Base-by-base conservation (phyloP, 2,329 filamentous ascomycete genomes). In the Plectosphaerella cucumerina region DNA sequence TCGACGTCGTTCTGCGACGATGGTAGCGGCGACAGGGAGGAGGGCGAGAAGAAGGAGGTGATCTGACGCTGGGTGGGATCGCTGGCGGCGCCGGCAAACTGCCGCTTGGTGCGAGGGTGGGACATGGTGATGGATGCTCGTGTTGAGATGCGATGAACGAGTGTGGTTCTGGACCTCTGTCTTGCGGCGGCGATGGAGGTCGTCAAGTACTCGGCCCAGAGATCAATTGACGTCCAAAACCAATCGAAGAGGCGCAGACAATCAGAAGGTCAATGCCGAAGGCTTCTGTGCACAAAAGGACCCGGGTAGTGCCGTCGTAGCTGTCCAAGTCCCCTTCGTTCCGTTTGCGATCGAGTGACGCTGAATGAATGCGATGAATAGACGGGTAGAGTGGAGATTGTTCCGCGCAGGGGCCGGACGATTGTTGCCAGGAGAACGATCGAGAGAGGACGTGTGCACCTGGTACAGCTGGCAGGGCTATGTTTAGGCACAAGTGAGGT, bases 21-120 rank as follows among this genome's bases (percentile, higher is more conserved):
- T 9, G 64, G 49, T 9, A 11, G 6, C 2, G 50, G 34, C 46
- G 53, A 46, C 10, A 49, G 45, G 21, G 55, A 58, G 31, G 57
- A 58, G 48, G 56, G 48, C 52, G 64, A 60, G 69, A 86, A 86
- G 71, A 84, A 86, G 49, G 77, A 80, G 18, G 83, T 86, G 62
- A 86, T 86, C 51, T 84, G 81, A 51, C 80, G 76, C 62, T 85
- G 81, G 9, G 77, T 63, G 11, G 79, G 72, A 60, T 85, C 79
- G 65, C 76, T 78, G 46, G 81, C 70, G 49, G 78, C 75, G 60
- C 82, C 82, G 51, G 79, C 76, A 62, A 85, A 85, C 53, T 76
- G 80, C 47, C 82, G 80, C 71, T 86, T 86, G 48, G 73, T 74
- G 61, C 80, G 74, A 22, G 77, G 75, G 50, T 66, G 70, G 26